phyloP scores from a whole-genome alignment of 768 basidiomycete genomes.

The Sutorius australiensis region DNA sequence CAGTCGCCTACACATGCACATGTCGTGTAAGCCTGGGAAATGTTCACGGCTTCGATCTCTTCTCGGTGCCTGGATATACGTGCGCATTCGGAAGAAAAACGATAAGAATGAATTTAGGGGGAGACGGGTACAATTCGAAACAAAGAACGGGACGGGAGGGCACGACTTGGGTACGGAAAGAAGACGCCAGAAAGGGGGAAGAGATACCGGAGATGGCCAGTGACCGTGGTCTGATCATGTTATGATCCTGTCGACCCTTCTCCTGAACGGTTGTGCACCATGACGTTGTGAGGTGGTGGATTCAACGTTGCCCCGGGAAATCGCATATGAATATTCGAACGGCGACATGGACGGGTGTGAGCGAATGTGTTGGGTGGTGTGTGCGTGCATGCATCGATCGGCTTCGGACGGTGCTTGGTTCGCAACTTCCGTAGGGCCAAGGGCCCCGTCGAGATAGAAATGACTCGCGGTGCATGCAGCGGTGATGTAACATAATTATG shows the following conservation, averaged over 20 bases:
- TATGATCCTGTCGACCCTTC: neutral
- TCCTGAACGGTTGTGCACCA: neutral
- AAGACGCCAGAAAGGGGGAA: neutral
- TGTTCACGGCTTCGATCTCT: neutral
- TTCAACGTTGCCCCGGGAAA: neutral
- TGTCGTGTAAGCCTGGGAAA: constrained; percentile 3
- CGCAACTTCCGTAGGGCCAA: constrained; percentile 7
- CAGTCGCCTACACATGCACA: neutral
- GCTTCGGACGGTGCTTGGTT: neutral
- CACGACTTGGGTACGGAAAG: constrained; percentile 3
- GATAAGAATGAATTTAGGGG: neutral
- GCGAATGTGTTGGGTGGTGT: neutral
- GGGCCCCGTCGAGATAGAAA: constrained; percentile 9
- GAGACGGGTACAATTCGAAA: neutral
- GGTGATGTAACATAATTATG: constrained; percentile 23
- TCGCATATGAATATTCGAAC: constrained; percentile 1
- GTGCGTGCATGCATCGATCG: constrained; percentile 3
- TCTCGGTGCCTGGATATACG: constrained; percentile 19
- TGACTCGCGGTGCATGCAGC: constrained; percentile 2
- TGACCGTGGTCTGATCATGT: neutral
- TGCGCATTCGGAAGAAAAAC: constrained; percentile 6
- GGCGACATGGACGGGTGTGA: neutral
- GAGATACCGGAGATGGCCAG: neutral
- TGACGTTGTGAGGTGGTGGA: neutral
- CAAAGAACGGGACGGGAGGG: neutral